Percentiles rank a stretch among this genome's conserved stretches.
phyloP scores from a whole-genome alignment of 768 basidiomycete genomes.

The Termitomyces sp. region DNA sequence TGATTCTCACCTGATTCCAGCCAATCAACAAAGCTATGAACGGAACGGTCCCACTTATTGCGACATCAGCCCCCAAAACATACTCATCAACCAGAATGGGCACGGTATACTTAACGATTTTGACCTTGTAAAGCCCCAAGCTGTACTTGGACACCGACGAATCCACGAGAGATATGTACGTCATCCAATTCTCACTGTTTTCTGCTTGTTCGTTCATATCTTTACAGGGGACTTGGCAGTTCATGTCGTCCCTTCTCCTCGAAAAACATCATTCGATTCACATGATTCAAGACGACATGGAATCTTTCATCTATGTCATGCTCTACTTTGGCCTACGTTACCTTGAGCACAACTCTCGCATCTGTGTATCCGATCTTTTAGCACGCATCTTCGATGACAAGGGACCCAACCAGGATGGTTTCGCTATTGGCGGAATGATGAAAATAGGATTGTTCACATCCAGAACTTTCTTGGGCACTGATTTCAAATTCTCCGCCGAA shows the following conservation, averaged over 20 bases:
- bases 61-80: not conserved
- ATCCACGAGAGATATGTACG: not conserved
- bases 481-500: not conserved
- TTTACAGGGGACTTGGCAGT: not conserved
- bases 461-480: not conserved
- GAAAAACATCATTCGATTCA: constrained; percentile 2
- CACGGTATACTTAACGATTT: not conserved
- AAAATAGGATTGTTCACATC: not conserved
- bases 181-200: not conserved
- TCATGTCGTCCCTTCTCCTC: constrained; percentile 21
- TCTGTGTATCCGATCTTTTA: not conserved
- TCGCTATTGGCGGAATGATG: not conserved
- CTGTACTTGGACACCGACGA: not conserved
- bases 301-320: not conserved
- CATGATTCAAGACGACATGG: not conserved
- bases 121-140: not conserved
- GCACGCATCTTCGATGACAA: not conserved
- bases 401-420: not conserved
- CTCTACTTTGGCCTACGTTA: constrained; percentile 8
- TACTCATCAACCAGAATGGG: not conserved
- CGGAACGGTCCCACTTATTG: not conserved
- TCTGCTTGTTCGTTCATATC: not conserved
- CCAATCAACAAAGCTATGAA: not conserved
- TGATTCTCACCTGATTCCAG: not conserved
- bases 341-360: not conserved